Evolutionary conservation across 306 rosid species (phyloP).

Genomic region (Phaseolus lunatus): DNA sequence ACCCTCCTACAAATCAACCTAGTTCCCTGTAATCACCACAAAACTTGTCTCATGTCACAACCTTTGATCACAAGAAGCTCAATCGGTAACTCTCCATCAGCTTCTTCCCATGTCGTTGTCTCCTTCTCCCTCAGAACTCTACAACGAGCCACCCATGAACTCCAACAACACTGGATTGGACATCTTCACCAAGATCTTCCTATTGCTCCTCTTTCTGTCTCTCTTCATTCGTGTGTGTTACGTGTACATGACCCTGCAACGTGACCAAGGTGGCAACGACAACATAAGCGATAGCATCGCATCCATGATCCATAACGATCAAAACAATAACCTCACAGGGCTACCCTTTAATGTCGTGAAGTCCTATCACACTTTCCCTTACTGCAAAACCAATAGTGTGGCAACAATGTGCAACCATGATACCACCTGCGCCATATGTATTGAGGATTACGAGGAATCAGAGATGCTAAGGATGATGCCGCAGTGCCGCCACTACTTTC

Average conservation of each 20-base stretch:
- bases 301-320: not conserved
- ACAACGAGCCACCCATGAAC: not conserved
- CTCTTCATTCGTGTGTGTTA: conserved; percentile 68
- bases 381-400: conserved; percentile 19
- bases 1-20: not conserved
- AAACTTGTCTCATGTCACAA: not conserved
- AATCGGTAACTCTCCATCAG: not conserved
- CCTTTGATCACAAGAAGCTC: not conserved
- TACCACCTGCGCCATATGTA: conserved; percentile 68
- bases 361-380: conserved; percentile 68
- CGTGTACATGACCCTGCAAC: conserved; percentile 49
- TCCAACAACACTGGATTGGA: conserved; percentile 38
- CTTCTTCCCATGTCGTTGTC: not conserved
- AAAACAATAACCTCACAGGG: conserved; percentile 39
- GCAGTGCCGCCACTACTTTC: conserved; percentile 73
- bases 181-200: conserved; percentile 52
- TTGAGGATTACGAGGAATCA: conserved; percentile 67
- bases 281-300: not conserved
- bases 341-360: conserved; percentile 60
- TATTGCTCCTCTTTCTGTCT: conserved; percentile 60
- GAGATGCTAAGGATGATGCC: conserved; percentile 85
- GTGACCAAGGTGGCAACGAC: not conserved
- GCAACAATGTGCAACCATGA: not conserved
- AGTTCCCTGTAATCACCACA: not conserved
- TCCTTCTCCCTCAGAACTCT: not conserved